Percentiles rank a stretch among this genome's conserved stretches.
Conservation (phyloP, 495 filamentous ascomycete genomes). For the Cercophora newfieldiana region DNA sequence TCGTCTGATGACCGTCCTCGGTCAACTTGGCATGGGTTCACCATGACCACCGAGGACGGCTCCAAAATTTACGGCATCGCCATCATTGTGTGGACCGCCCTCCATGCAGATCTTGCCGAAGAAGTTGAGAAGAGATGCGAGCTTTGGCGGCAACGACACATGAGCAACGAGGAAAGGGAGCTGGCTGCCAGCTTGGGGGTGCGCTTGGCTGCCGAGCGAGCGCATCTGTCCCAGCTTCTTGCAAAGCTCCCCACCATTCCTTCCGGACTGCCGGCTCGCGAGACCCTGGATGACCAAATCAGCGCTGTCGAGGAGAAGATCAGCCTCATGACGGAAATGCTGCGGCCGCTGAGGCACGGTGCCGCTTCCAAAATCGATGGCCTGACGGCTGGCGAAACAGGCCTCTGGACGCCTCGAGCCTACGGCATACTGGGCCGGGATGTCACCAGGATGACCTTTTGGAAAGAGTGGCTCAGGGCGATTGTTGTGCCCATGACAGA, state of each 20-base stretch:
- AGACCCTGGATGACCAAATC: conserved; percentile 88
- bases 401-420: conserved; percentile 92
- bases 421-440: conserved; percentile 93
- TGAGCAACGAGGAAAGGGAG: conserved; percentile 94
- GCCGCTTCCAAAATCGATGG: conserved; percentile 97
- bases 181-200: conserved; percentile 90
- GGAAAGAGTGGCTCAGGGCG: conserved; percentile 98
- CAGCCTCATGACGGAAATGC: conserved; percentile 89
- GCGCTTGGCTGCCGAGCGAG: conserved; percentile 82
- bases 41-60: conserved; percentile 92
- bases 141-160: conserved; percentile 89
- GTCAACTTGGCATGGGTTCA: conserved; percentile 97
- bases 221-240: conserved; percentile 83
- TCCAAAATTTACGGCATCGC: conserved; percentile 90
- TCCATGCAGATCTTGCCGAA: conserved; percentile 78
- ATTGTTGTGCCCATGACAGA: conserved; percentile 93
- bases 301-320: conserved; percentile 97
- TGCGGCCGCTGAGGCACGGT: conserved; percentile 88
- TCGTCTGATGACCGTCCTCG: conserved; percentile 91
- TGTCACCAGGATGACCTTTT: conserved; percentile 80
- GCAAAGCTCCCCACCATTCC: conserved; percentile 75
- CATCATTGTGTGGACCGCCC: conserved; percentile 87
- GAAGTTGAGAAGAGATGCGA: conserved; percentile 91
- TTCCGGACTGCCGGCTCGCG: conserved; percentile 78
- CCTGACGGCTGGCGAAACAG: conserved; percentile 91